Base-by-base conservation (phyloP, 176 grass and related monocot species). In the Oryza rufipogon region DNA sequence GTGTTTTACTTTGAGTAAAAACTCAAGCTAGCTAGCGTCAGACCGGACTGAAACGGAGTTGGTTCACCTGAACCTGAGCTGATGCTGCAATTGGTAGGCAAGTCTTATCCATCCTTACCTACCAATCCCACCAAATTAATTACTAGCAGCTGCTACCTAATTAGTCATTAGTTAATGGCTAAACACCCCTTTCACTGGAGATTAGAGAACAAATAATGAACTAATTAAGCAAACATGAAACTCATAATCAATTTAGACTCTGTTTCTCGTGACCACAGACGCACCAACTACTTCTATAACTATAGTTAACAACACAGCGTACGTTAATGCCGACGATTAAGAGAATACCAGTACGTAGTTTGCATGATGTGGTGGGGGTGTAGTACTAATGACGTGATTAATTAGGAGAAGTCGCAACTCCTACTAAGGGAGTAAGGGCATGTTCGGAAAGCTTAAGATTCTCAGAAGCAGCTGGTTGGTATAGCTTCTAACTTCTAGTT, bases 31-130 rank as follows among this genome's bases (percentile, higher is more conserved):
- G 20, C 9, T 60, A 60, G 20, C 11, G 60, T 74, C 63, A 85
- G 70, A 15, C 47, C 15, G 48, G 7, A 39, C 5, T 39, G 5
- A 19, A 70, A 70, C 30, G 56, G 38, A 70, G 85, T 83, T 74
- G 77, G 85, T 86, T 89, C 83, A 88, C 51, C 75, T 56, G 75
- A 88, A 79, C 36, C 64, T 1, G 47, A 75, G 33, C 16, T 38
- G 74, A 69, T 51, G 47, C 66, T 20, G 58, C 58, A 13, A 23
- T 63, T 33, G 72, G 32, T 20, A n/a, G 48, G 65, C 48, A 20
- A 13, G 41, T 75, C 47, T 5, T 36, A 32, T 22, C 81, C 64
- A 75, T 83, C 80, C 78, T 88, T 80, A 93, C 88, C 91, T 68
- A 93, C 85, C 85, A 63, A 72, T 70, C 2, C 70, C 74, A 87